A percentile compares a stretch with the other conserved stretches of the same genome.
Conservation (phyloP, 768 basidiomycete genomes). For the Pholiota molesta region DNA sequence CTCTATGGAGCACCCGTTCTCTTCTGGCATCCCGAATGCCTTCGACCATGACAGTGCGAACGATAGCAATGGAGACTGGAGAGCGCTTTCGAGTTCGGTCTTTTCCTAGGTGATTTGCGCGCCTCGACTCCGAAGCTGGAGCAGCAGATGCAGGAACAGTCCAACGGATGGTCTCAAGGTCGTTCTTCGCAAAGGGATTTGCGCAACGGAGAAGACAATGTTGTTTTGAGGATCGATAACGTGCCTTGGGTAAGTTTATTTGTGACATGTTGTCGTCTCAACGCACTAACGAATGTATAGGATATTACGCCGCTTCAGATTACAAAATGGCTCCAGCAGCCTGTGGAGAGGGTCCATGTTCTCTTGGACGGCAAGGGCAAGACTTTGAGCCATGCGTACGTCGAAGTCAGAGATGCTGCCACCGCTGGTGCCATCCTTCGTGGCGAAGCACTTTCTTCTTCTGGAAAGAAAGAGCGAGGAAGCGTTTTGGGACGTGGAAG, state of each 20-base stretch:
- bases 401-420: slow-evolving; percentile 66
- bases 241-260: slow-evolving; percentile 75
- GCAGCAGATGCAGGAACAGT: slow-evolving; percentile 24
- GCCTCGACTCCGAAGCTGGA: slow-evolving; percentile 49
- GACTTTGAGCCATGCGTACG: slow-evolving; percentile 83
- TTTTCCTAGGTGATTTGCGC: slow-evolving; percentile 38
- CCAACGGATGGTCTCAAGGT: slow-evolving; percentile 15
- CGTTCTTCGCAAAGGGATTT: slow-evolving; percentile 14
- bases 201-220: slow-evolving; percentile 40
- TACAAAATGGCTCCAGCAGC: slow-evolving; percentile 68
- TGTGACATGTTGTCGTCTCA: neutral
- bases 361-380: slow-evolving; percentile 83
- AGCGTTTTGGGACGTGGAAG: slow-evolving; percentile 77
- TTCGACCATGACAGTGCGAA: slow-evolving; percentile 15
- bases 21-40: slow-evolving; percentile 26
- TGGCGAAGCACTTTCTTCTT: slow-evolving; percentile 42
- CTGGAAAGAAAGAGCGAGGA: slow-evolving; percentile 50
- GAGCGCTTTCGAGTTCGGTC: slow-evolving; percentile 46
- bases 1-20: slow-evolving; percentile 39
- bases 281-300: slow-evolving; percentile 36
- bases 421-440: slow-evolving; percentile 71
- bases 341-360: slow-evolving; percentile 72
- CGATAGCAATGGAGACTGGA: slow-evolving; percentile 32
- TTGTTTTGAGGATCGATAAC: slow-evolving; percentile 84
- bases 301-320: slow-evolving; percentile 85